Base-by-base conservation (phyloP, 176 grass and related monocot genomes). In the Poa pratensis region DNA sequence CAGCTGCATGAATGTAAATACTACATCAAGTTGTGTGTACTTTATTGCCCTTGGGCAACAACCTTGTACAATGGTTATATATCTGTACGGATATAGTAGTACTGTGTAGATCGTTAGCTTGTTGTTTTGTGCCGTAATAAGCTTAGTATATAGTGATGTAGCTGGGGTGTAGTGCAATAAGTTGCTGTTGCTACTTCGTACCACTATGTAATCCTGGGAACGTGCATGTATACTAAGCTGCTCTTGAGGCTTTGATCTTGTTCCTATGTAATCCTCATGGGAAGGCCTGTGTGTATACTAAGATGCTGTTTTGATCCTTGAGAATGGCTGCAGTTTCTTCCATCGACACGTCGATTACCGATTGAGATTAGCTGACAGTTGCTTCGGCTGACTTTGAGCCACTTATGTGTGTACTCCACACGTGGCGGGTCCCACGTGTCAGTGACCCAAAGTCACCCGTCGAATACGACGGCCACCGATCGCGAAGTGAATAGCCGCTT, bases 1-100 rank as follows among this genome's bases (percentile, higher is more conserved):
- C 72, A 53, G 72, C 87, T 62, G 80, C 80, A 72, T 90, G 83
- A 94, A 39, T 89, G 90, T 92, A 94, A 88, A 91, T 75, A 68
- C 59, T 48, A 61, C 69, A 6, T 60, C 58, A 52, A 80, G 76
- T 70, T 69, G 69, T 59, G 48, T 82, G 80, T 83, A 70, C 73
- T 52, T 63, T 77, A 17, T 48, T 45, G 9, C 72, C 49, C 19
- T 61, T 73, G 32, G 82, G 51, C 63, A 52, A 80, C 34, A 70
- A 88, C 39, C 62, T 10, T 83, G 51, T 39, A 34, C 15, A 69
- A 58, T 87, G 80, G 75, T 20, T 57, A 69, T 15, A 50, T 50
- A 51, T 61, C 42, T 80, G 68, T 80, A 69, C 52, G 76, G 22
- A 72, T 79, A 40, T 65, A 27, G 30, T 65, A 27, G 43, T 0